phyloP scores from a whole-genome alignment of 495 filamentous ascomycete species.

The Podospora australis region DNA sequence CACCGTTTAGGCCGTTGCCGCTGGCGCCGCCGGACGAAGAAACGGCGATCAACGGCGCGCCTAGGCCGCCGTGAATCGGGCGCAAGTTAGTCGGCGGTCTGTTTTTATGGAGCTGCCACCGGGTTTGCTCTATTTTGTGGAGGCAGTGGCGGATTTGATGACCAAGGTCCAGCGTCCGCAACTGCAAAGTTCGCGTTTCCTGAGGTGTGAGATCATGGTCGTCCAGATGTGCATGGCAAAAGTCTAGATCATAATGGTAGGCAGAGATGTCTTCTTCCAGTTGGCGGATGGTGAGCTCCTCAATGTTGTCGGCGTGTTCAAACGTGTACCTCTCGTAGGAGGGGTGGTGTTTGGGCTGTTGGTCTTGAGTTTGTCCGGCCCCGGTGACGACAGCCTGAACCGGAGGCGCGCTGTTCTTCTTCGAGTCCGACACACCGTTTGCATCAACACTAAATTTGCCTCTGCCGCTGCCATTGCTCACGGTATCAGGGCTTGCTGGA shows the following conservation, averaged over 20 bases:
- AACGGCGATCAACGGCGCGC: neutral
- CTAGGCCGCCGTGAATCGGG: neutral
- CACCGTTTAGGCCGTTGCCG: neutral
- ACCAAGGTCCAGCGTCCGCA: constrained; percentile 34
- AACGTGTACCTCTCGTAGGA: constrained; percentile 9
- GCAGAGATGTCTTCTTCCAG: constrained; percentile 36
- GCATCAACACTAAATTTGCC: too few species aligned
- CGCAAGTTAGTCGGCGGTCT: neutral
- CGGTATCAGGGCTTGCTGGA: too few species aligned
- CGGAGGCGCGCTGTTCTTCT: too few species aligned
- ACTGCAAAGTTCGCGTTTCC: constrained; percentile 33
- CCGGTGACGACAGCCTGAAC: too few species aligned
- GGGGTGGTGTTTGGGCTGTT: neutral
- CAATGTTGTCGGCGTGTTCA: constrained; percentile 20
- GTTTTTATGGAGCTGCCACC: constrained; percentile 15
- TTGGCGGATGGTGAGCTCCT: constrained; percentile 36
- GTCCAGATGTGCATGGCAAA: constrained; percentile 28
- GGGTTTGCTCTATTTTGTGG: constrained; percentile 32
- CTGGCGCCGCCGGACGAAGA: neutral
- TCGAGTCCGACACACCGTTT: too few species aligned
- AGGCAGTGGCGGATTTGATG: constrained; percentile 38
- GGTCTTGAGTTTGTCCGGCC: too few species aligned
- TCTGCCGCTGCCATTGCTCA: too few species aligned
- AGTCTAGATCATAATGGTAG: constrained; percentile 35
- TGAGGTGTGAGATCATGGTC: constrained; percentile 33